Evolutionary conservation across 768 basidiomycete genomes (phyloP).

Genomic region (Hysterangium stoloniferum): DNA sequence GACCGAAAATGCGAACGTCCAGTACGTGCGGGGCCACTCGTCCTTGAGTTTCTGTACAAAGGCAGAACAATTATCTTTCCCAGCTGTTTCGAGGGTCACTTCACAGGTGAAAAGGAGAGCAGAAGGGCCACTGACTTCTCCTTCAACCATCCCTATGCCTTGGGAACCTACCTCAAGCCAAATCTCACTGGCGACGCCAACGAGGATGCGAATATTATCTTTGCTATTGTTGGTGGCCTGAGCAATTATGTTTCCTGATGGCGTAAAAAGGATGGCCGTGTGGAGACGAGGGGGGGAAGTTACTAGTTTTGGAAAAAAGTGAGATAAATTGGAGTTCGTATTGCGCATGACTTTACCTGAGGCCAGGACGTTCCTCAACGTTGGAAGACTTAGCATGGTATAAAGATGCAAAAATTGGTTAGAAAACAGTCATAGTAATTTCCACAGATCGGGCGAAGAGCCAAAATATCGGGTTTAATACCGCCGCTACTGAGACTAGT

Average conservation of each 20-base stretch:
- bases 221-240: constrained; percentile 53
- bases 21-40: not conserved
- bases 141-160: constrained; percentile 65
- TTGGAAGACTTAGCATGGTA: constrained; percentile 9
- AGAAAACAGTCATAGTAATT: too few species aligned
- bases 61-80: constrained; percentile 66
- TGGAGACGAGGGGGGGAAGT: constrained; percentile 55
- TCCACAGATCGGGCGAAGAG: too few species aligned
- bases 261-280: constrained; percentile 63
- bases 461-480: too few species aligned
- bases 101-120: constrained; percentile 7
- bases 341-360: not conserved
- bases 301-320: constrained; percentile 19
- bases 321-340: not conserved
- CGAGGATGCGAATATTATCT: constrained; percentile 66
- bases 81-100: constrained; percentile 40
- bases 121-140: constrained; percentile 44
- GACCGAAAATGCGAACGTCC: constrained; percentile 8
- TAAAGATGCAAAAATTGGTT: too few species aligned
- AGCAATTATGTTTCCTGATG: constrained; percentile 65
- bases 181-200: constrained; percentile 64
- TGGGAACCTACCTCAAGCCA: constrained; percentile 70
- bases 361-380: constrained; percentile 9
- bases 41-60: constrained; percentile 22
- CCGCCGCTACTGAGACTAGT: too few species aligned